Conservation (phyloP, 306 rosid species). For the Cotoneaster glaucophyllus region DNA sequence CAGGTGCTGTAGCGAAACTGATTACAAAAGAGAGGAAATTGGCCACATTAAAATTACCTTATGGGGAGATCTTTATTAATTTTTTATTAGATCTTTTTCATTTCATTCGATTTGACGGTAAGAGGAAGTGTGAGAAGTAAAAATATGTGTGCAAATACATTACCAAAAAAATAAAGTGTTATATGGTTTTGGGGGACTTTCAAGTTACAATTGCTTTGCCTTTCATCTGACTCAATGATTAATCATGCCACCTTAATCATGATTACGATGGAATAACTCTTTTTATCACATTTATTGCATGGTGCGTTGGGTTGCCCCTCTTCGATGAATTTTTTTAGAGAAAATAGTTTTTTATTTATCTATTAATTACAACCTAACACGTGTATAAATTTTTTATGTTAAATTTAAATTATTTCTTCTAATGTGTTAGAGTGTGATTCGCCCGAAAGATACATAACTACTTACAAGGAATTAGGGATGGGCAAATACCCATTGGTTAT, state of each 20-base stretch:
- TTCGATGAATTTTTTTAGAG: background rate
- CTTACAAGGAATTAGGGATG: background rate
- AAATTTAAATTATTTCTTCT: too few relatives aligned
- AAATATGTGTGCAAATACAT: too few relatives aligned
- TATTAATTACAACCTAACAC: too few relatives aligned
- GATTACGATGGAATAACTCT: background rate
- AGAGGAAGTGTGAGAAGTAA: accelerated
- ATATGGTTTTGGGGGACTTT: background rate
- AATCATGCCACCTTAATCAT: conserved; percentile 12
- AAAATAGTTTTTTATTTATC: too few relatives aligned
- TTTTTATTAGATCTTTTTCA: too few relatives aligned
- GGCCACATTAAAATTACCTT: too few relatives aligned
- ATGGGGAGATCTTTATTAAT: too few relatives aligned
- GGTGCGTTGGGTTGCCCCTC: background rate
- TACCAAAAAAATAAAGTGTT: background rate
- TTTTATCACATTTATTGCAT: background rate
- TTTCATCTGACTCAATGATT: conserved; percentile 8
- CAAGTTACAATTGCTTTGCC: conserved; percentile 7
- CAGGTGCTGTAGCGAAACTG: too few relatives aligned
- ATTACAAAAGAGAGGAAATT: too few relatives aligned
- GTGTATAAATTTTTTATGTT: too few relatives aligned
- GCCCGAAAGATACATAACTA: background rate
- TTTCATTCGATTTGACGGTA: too few relatives aligned
- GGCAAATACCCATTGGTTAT: too few relatives aligned
- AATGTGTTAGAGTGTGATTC: background rate